Percentiles rank a stretch among this genome's conserved stretches.
These are phyloP conservation scores for Diaporthe nobilis DNA, from an alignment of 2,329 filamentous ascomycete genomes.

Conservation along the genomic window DNA sequence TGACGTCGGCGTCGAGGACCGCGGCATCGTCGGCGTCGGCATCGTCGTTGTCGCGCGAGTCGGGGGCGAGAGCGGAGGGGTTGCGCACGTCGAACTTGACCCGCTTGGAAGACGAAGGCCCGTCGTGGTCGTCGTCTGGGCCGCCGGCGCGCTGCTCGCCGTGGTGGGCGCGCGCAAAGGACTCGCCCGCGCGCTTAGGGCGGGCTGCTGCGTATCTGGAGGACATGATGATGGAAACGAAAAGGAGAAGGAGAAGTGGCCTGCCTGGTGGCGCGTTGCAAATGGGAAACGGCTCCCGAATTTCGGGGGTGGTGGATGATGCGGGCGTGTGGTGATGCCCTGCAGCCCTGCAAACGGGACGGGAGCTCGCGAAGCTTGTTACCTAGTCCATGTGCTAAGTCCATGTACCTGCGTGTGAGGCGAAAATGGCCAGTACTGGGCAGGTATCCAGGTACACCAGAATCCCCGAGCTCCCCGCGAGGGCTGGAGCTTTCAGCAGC, in stretches of 20 bases:
- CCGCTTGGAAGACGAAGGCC: conserved; percentile 73
- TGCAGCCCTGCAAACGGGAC: conserved; percentile 3
- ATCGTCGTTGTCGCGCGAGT: conserved; percentile 79
- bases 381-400: not conserved
- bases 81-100: conserved; percentile 96
- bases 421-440: not conserved
- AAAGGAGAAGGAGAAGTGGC: not conserved
- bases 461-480: not conserved
- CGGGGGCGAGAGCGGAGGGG: conserved; percentile 89
- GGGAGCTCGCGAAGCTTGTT: conserved; percentile 1
- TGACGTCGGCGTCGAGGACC: conserved; percentile 91
- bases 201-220: conserved; percentile 76
- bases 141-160: conserved; percentile 62
- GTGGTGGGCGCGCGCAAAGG: conserved; percentile 82
- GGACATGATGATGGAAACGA: conserved; percentile 58
- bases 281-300: not conserved
- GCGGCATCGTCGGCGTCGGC: conserved; percentile 65
- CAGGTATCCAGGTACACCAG: not conserved
- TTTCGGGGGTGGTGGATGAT: conserved; percentile 32
- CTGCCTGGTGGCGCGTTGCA: not conserved
- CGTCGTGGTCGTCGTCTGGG: conserved; percentile 46
- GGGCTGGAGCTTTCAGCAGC: not conserved
- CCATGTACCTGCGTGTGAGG: not conserved
- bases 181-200: conserved; percentile 86
- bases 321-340: conserved; percentile 13